Evolutionary conservation across 2,329 filamentous ascomycete species (phyloP), one percentile per base, ranked within the genome.

Genomic region (Phoma sp.): DNA sequence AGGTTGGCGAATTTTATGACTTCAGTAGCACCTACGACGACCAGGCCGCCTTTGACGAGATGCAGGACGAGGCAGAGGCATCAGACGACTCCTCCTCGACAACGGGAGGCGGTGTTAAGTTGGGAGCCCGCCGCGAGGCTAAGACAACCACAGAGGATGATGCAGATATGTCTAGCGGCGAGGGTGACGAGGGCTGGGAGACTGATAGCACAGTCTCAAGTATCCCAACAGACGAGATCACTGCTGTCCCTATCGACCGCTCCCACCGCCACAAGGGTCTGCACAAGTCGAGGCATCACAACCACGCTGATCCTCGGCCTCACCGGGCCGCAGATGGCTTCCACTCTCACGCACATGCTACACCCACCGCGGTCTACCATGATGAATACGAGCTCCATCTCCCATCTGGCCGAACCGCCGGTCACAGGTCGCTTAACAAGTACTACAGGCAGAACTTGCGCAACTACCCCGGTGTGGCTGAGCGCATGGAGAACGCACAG

Each of bases 21-120:
- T 99, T 99, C 83, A 85, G 91, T 61, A 91, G 90, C 77, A 96
- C 95, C 1, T 99, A 99, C 74, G 95, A 92, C 0, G 95, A 98
- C 67, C 86, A 83, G 10, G 90, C 83, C 49, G 81, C 83, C 7
- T 80, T 84, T 14, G 84, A 86, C 1, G 85, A 84, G 1, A 64
- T 68, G 59, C 65, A 69, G 48, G 59, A 63, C 11, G 81, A 80
- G 4, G 68, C 61, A n/a, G 81, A 80, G 10, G 67, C 72, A 18
- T 69, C 71, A 11, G 83, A 83, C 42, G 80, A 83, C 12, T 78
- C 75, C 25, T 65, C 77, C 38, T 76, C 77, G 11, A 78, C 78
- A 42, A 81, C 70, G 18, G 69, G 67, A 40, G 78, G 77, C 21
- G 90, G 89, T 12, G 87, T 89, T 56, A 93, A 90, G 73, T 81